These are phyloP conservation scores for Cadophora sp. DNA, from an alignment of 2,329 filamentous ascomycete species.

Conservation along the genomic window DNA sequence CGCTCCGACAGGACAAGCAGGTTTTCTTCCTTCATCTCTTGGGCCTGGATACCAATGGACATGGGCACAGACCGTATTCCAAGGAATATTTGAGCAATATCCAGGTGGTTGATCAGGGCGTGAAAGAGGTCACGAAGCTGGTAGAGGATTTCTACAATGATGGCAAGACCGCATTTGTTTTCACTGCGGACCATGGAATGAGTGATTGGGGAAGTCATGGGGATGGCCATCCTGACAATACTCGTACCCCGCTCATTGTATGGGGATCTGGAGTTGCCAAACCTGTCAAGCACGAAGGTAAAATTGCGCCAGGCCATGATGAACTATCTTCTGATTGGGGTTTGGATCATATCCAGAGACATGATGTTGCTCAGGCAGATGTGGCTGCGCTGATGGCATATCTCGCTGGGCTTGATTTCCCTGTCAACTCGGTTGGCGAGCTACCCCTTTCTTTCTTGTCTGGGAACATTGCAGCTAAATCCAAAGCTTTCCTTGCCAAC, in stretches of 20 bases:
- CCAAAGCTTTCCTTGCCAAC: conserved; percentile 84
- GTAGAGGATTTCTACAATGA: conserved; percentile 87
- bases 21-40: conserved; percentile 97
- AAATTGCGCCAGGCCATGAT: conserved; percentile 80
- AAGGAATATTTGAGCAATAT: conserved; percentile 95
- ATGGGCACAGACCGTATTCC: conserved; percentile 87
- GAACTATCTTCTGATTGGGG: conserved; percentile 92
- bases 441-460: conserved; percentile 84
- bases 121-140: conserved; percentile 81
- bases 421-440: conserved; percentile 95
- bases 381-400: conserved; percentile 96
- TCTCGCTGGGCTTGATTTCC: conserved; percentile 84
- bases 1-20: conserved; percentile 80
- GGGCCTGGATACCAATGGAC: conserved; percentile 89
- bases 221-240: conserved; percentile 97
- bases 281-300: conserved; percentile 64
- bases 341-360: conserved; percentile 78
- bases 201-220: conserved; percentile 99
- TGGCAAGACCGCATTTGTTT: conserved; percentile 89
- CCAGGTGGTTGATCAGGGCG: conserved; percentile 89
- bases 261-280: conserved; percentile 93
- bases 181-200: conserved; percentile 99
- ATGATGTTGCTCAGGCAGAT: conserved; percentile 94
- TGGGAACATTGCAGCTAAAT: conserved; percentile 76
- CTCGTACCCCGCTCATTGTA: conserved; percentile 86